Percentiles rank a stretch among this genome's conserved stretches.
Conservation (phyloP, 306 rosid genomes). For the Glycine latifolia region DNA sequence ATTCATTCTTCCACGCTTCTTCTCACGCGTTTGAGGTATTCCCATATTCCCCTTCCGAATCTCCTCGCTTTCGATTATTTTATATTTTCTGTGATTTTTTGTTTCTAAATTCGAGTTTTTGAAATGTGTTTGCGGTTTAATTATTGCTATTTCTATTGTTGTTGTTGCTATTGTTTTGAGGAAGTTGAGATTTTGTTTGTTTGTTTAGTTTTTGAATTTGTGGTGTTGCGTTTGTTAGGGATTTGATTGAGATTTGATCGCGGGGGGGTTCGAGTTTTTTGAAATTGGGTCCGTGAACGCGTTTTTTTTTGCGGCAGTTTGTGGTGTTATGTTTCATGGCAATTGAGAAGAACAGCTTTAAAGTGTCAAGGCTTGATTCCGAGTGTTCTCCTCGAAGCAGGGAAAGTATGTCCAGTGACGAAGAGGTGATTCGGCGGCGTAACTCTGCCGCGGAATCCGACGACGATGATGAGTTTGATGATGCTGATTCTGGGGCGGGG, state of each 20-base stretch:
- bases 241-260: slow-evolving; percentile 55
- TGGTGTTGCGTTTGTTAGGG: slow-evolving; percentile 50
- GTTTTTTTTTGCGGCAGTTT: slow-evolving; percentile 51
- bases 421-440: slow-evolving; percentile 79
- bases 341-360: slow-evolving; percentile 94
- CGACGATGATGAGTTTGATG: slow-evolving; percentile 90
- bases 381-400: slow-evolving; percentile 83
- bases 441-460: slow-evolving; percentile 81
- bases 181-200: slow-evolving; percentile 6
- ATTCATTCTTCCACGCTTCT: slow-evolving; percentile 42
- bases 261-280: slow-evolving; percentile 49
- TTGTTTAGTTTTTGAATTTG: slow-evolving; percentile 25
- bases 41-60: not conserved
- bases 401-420: slow-evolving; percentile 91
- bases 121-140: slow-evolving; percentile 13
- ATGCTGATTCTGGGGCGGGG: slow-evolving; percentile 98
- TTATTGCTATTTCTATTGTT: not conserved
- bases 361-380: slow-evolving; percentile 84
- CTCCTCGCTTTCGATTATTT: not conserved
- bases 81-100: not conserved
- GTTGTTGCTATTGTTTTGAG: not conserved
- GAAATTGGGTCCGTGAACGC: slow-evolving; percentile 36
- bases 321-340: slow-evolving; percentile 81
- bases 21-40: slow-evolving; percentile 60
- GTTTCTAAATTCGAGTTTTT: not conserved